Evolutionary conservation across 768 basidiomycete species (phyloP), one percentile per base, ranked within the genome.

Genomic region (Mycena indigotica): DNA sequence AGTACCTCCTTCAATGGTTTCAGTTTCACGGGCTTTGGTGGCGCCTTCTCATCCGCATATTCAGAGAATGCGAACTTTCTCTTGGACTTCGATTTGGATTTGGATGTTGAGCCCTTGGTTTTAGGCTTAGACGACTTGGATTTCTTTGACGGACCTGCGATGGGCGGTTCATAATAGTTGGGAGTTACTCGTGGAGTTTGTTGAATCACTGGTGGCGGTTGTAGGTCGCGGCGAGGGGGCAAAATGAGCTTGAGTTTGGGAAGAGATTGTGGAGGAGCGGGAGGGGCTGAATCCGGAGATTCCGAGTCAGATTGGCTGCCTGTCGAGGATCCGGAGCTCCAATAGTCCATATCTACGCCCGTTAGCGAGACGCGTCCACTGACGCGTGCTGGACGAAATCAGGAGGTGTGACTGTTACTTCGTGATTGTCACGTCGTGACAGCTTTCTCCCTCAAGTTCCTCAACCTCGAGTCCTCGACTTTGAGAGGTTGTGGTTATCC

Each of bases 1-100:
- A 92, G 71, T 23, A 91, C 87, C 71, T 90, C 91, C 66, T 85
- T 89, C 63, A 93, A 75, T 3, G 91, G 89, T 67, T 91, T 91
- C 55, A 91, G 77, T 71, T 90, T 92, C 59, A 85, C 63, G 16
- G 87, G 87, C 26, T 89, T 45, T 45, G 41, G 72, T 2, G 81
- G 78, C 40, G 64, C 64, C 60, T 75, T 79, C 69, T 78, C 80
- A 65, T 79, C 77, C 57, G 50, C 24, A 51, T 59, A 59, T 28
- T 59, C 61, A 8, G 61, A 55, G 46, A 56, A 63, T 35, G 57
- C 54, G 17, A 55, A 59, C 15, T 21, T 45, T 23, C 53, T 29
- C 38, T 58, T 57, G n/a, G n/a, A n/a, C n/a, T n/a, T n/a, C n/a
- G n/a, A n/a, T 40, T 63, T 63, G 5, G 57, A 59, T 40, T 63